Evolutionary conservation across 345 rosid genomes (phyloP).

Genomic region (Eucalyptus sp.): DNA sequence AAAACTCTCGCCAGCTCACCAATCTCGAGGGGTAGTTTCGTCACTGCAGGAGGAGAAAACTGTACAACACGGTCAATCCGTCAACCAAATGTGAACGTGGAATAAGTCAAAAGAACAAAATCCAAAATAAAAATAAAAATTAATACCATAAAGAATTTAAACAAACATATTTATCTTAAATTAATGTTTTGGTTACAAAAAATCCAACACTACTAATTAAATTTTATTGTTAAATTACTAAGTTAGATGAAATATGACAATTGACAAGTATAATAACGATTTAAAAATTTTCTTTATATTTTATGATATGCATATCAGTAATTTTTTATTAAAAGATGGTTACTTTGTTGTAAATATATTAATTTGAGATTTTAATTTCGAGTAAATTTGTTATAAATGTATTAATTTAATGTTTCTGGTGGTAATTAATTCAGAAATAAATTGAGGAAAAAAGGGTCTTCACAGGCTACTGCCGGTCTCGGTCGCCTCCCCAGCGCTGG

Average conservation of each 20-base stretch:
- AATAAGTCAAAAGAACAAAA: background rate
- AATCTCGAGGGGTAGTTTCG: background rate
- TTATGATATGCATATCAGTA: rapidly evolving
- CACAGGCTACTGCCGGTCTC: background rate
- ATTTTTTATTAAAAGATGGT: no score
- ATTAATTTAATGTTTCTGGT: no score
- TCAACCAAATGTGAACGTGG: background rate
- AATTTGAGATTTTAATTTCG: no score
- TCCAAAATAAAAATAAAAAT: background rate
- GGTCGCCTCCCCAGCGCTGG: background rate
- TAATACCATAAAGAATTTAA: no score
- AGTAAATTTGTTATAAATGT: no score
- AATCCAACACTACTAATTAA: no score
- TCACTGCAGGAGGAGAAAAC: background rate
- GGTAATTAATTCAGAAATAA: background rate
- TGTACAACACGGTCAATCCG: background rate
- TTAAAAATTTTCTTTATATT: no score
- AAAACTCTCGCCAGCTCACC: background rate
- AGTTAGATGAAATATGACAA: rapidly evolving
- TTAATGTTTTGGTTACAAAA: no score
- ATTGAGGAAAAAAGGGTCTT: background rate
- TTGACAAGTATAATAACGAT: rapidly evolving
- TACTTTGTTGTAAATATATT: no score
- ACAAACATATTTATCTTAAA: rapidly evolving
- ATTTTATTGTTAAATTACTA: no score